A percentile compares a stretch with the other conserved stretches of the same genome.
Evolutionary conservation across 371 early-diverging fungal species (phyloP).

Genomic region (Lichtheimia ramosa): DNA sequence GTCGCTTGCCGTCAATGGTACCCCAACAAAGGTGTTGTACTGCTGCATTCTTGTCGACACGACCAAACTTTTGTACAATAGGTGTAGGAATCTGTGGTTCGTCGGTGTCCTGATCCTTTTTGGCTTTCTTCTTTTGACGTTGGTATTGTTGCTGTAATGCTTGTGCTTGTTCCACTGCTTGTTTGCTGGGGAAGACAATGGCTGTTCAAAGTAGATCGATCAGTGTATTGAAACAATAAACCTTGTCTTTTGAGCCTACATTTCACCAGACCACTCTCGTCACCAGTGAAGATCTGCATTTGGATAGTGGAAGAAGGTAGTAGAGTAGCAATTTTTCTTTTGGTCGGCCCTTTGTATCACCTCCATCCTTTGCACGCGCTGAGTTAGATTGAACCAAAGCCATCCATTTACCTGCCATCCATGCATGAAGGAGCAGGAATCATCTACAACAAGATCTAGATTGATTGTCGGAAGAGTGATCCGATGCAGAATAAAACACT

Average conservation of each 20-base stretch:
- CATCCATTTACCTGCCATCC: too few relatives aligned
- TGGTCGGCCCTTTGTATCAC: neutral
- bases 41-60: slow-evolving; percentile 50
- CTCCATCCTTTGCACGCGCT: neutral
- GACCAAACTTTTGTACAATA: slow-evolving; percentile 48
- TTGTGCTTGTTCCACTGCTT: slow-evolving; percentile 11
- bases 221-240: neutral
- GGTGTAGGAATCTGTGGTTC: slow-evolving; percentile 28
- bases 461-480: too few relatives aligned
- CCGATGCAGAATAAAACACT: too few relatives aligned
- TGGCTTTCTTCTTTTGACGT: slow-evolving; percentile 7
- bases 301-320: neutral
- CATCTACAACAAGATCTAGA: too few relatives aligned
- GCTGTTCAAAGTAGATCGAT: neutral
- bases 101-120: slow-evolving; percentile 18
- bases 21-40: slow-evolving; percentile 60
- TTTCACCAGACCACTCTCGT: slow-evolving; percentile 78
- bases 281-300: slow-evolving; percentile 64
- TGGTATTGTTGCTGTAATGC: slow-evolving; percentile 23
- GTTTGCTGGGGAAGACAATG: neutral
- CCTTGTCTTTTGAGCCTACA: slow-evolving; percentile 27
- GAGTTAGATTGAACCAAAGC: neutral
- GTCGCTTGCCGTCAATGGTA: slow-evolving; percentile 22
- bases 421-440: too few relatives aligned
- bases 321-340: neutral